Evolutionary conservation across 257 asterid species (phyloP).

Genomic region (Plantago ovata): DNA sequence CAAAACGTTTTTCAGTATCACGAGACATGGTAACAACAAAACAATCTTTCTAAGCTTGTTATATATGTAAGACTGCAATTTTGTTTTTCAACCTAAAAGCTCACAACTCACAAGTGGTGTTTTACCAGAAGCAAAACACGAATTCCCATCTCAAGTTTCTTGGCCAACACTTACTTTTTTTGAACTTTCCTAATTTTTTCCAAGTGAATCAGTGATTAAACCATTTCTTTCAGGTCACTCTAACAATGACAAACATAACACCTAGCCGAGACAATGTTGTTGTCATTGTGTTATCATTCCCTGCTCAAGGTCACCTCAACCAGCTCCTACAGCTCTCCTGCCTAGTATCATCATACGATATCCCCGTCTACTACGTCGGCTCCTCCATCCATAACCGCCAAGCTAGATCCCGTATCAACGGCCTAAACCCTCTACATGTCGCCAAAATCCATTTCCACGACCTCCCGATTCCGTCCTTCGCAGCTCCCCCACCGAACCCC

Average conservation of each 20-base stretch:
- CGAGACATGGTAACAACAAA: too few relatives aligned
- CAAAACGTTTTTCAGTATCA: too few relatives aligned
- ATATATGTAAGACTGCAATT: too few relatives aligned
- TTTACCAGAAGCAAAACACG: background rate
- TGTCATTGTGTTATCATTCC: slow-evolving; percentile 28
- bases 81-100: too few relatives aligned
- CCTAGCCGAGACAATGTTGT: too few relatives aligned
- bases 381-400: slow-evolving; percentile 42
- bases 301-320: slow-evolving; percentile 41
- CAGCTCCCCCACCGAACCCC: slow-evolving; percentile 27
- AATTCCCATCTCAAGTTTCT: background rate
- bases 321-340: slow-evolving; percentile 37
- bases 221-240: too few relatives aligned
- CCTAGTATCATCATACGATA: slow-evolving; percentile 22
- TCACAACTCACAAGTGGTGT: too few relatives aligned
- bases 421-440: slow-evolving; percentile 24
- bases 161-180: background rate
- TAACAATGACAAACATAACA: too few relatives aligned
- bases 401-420: slow-evolving; percentile 31
- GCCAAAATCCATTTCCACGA: slow-evolving; percentile 35
- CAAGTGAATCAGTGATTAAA: too few relatives aligned
- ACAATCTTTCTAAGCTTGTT: too few relatives aligned
- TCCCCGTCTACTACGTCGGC: slow-evolving; percentile 34
- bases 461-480: slow-evolving; percentile 21
- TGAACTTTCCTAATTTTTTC: too few relatives aligned